Evolutionary conservation across 1,284 basidiomycete genomes (phyloP).

Genomic region (Polyporus tsugae): DNA sequence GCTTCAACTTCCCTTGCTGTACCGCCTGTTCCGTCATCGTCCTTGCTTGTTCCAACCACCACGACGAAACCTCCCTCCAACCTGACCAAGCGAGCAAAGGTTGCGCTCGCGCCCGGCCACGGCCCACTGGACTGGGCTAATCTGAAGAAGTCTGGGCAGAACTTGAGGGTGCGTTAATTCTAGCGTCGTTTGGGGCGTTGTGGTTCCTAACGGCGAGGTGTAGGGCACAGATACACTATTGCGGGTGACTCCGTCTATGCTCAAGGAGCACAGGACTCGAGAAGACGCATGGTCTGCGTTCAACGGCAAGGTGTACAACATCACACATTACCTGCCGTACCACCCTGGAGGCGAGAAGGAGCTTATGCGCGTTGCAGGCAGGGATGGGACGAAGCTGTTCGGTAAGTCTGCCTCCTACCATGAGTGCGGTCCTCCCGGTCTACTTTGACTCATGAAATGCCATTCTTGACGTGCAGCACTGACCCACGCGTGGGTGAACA

Average conservation of each 20-base stretch:
- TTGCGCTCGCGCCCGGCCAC: conserved; percentile 91
- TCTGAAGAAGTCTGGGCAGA: conserved; percentile 79
- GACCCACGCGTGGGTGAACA: conserved; percentile 90
- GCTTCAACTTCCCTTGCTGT: not conserved
- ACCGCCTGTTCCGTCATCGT: conserved; percentile 41
- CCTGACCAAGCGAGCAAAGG: conserved; percentile 76
- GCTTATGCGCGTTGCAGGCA: conserved; percentile 94
- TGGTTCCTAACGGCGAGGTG: not conserved
- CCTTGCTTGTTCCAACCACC: conserved; percentile 64
- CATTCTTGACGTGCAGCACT: conserved; percentile 33
- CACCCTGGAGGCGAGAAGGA: conserved; percentile 96
- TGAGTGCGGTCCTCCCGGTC: not conserved
- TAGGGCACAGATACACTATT: conserved; percentile 72
- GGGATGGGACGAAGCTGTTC: conserved; percentile 95
- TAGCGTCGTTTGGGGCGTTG: not conserved
- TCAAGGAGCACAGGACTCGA: conserved; percentile 85
- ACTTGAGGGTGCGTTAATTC: conserved; percentile 70
- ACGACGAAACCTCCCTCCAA: conserved; percentile 65
- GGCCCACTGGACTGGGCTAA: conserved; percentile 96
- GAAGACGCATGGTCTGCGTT: conserved; percentile 95
- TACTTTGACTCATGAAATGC: not conserved
- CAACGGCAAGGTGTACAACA: conserved; percentile 96
- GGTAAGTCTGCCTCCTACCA: conserved; percentile 57
- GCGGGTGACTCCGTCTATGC: conserved; percentile 84
- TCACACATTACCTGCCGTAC: conserved; percentile 91